Evolutionary conservation across 2,329 filamentous ascomycete genomes (phyloP).

Genomic region (Macrophomina pseudophaseolina): DNA sequence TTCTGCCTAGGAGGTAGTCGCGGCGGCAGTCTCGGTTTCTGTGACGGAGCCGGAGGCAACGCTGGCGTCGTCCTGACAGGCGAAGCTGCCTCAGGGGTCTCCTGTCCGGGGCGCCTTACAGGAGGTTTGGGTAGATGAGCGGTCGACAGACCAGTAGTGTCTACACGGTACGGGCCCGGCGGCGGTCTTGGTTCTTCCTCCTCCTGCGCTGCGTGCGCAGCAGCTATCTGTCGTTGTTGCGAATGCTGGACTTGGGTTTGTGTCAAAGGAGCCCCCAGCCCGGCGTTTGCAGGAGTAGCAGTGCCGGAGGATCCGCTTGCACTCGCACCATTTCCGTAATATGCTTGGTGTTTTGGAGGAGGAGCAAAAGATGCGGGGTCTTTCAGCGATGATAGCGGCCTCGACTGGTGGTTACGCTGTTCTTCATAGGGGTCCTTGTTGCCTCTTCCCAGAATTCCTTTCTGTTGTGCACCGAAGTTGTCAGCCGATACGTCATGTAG

Average conservation of each 20-base stretch:
- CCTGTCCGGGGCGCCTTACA: constrained; percentile 49
- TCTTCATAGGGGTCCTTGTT: constrained; percentile 49
- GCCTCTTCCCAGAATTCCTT: constrained; percentile 64
- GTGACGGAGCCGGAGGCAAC: constrained; percentile 37
- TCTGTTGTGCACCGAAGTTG: constrained; percentile 44
- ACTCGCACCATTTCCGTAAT: constrained; percentile 15
- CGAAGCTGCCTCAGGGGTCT: constrained; percentile 35
- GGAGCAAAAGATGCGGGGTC: constrained; percentile 81
- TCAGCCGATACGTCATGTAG: constrained; percentile 29
- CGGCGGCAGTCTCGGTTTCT: constrained; percentile 56
- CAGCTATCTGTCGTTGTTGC: constrained; percentile 43
- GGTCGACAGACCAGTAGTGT: constrained; percentile 75
- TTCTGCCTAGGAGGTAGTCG: constrained; percentile 73
- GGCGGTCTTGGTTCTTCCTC: constrained; percentile 48
- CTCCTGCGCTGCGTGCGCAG: constrained; percentile 40
- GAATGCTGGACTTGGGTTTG: constrained; percentile 44
- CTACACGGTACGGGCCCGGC: constrained; percentile 68
- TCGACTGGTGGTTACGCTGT: constrained; percentile 57
- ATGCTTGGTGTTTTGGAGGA: constrained; percentile 67
- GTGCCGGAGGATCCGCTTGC: background rate
- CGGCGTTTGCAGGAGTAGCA: constrained; percentile 3
- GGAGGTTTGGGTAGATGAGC: constrained; percentile 74
- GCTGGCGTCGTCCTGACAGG: constrained; percentile 55
- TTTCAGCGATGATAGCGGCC: constrained; percentile 71
- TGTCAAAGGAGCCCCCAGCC: constrained; percentile 49